These are phyloP conservation scores for Cladosporium sp. DNA, from an alignment of 2,329 filamentous ascomycete species.

Conservation along the genomic window DNA sequence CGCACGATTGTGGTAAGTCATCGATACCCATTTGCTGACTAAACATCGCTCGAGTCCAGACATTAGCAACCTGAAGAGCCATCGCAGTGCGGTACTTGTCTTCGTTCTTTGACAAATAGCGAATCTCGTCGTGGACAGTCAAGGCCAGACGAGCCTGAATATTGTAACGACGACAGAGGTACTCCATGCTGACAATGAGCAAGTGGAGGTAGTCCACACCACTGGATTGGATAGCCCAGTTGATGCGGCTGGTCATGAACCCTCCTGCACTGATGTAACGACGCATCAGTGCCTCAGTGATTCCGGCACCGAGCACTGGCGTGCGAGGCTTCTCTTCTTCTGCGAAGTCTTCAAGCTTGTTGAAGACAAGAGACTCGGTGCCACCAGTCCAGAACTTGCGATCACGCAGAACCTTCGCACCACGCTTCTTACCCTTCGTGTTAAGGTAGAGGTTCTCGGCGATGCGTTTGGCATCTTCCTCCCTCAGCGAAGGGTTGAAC, in stretches of 20 bases:
- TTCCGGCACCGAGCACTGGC: conserved; percentile 88
- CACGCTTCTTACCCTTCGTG: conserved; percentile 88
- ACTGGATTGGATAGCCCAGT: conserved; percentile 98
- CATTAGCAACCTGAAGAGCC: conserved; percentile 88
- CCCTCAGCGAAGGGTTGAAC: conserved; percentile 84
- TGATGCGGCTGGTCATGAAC: conserved; percentile 95
- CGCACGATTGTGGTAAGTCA: conserved; percentile 89
- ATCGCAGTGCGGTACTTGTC: conserved; percentile 89
- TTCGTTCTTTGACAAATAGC: conserved; percentile 81
- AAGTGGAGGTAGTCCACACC: conserved; percentile 97
- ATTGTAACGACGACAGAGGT: conserved; percentile 80
- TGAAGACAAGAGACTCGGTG: conserved; percentile 97
- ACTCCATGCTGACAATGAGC: conserved; percentile 92
- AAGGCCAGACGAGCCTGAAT: conserved; percentile 83
- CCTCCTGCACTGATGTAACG: conserved; percentile 78
- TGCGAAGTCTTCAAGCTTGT: conserved; percentile 95
- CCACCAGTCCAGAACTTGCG: conserved; percentile 90
- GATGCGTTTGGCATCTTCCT: conserved; percentile 72
- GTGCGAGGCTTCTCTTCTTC: conserved; percentile 90
- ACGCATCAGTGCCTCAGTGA: conserved; percentile 91
- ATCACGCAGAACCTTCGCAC: conserved; percentile 68
- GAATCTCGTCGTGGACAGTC: conserved; percentile 96
- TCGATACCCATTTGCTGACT: conserved; percentile 94
- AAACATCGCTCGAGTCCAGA: conserved; percentile 98
- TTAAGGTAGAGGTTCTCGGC: conserved; percentile 80